Conservation (phyloP, 108 stramenopile genomes). For the Skeletonema marinoi region DNA sequence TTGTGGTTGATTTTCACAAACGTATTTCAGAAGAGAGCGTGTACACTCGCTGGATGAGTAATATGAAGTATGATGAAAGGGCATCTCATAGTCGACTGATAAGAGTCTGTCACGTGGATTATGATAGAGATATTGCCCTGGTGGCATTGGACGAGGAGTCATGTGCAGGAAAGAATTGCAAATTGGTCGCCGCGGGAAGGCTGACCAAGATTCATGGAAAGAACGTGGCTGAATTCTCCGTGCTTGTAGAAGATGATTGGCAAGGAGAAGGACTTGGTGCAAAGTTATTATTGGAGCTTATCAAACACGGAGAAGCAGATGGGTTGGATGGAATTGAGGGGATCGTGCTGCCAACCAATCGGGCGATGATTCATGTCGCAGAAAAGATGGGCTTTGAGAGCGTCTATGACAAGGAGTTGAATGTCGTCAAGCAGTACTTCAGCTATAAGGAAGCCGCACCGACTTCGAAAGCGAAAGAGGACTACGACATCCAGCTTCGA, state of each 20-base stretch:
- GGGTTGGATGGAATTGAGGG: constrained; percentile 29
- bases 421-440: constrained; percentile 17
- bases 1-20: constrained; percentile 38
- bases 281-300: constrained; percentile 15
- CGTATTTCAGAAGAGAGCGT: constrained; percentile 31
- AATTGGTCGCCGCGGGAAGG: constrained; percentile 32
- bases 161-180: constrained; percentile 8
- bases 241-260: constrained; percentile 33
- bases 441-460: background rate
- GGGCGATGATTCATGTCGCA: constrained; percentile 39
- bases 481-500: background rate
- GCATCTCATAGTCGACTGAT: constrained; percentile 27
- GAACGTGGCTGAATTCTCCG: constrained; percentile 28
- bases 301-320: constrained; percentile 15
- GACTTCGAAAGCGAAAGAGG: background rate
- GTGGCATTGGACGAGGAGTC: constrained; percentile 34
- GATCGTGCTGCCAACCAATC: constrained; percentile 27
- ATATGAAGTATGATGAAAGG: constrained; percentile 30
- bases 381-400: constrained; percentile 33
- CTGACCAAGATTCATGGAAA: constrained; percentile 34
- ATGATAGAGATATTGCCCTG: constrained; percentile 40
- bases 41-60: constrained; percentile 25
- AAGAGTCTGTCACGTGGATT: constrained; percentile 41
- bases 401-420: constrained; percentile 23
- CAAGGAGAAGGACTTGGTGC: constrained; percentile 31